Evolutionary conservation across 192 early-diverging fungal genomes (phyloP), one percentile per base, ranked within the genome.

Genomic region (Umbelopsis vinacea): DNA sequence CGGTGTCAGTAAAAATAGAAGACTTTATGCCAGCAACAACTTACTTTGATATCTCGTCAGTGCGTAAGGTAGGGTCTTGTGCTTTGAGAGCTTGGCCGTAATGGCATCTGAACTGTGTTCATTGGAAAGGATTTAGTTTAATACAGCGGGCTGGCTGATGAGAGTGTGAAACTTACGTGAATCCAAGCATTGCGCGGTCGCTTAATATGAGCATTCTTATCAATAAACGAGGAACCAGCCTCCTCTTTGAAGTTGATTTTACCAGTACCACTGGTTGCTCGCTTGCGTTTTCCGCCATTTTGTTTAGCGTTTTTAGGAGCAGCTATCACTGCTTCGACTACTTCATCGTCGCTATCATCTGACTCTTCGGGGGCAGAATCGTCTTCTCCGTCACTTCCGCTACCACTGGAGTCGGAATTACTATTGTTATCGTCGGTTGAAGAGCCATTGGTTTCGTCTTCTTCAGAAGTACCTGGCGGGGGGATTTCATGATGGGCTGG

Each of bases 41-140:
- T 74, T 79, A 79, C 77, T 79, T 79, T 74, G 77, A 79, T 45
- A 79, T 79, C 60, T 74, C 77, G 38, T 79, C 77, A 22, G 77
- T 73, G 48, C 77, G 77, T 35, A 79, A 50, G 23, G 69, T 79
- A 14, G 77, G 77, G 35, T 79, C 77, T 79, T 79, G 72, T 15
- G 73, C 54, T 50, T 79, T 79, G 17, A 79, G 55, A 46, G 77
- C 77, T 74, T 79, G 77, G 55, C 77, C 77, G 69, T 79, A 79
- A 71, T 79, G 77, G 26, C 77, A 79, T 68, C 77, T 63, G 46
- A 79, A 79, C 77, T 79, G 10, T 45, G n/a, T n/a, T n/a, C n/a
- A n/a, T n/a, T n/a, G 35, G 45, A 54, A 53, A n/a, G n/a, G 52
- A 46, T 26, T 66, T 23, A 12, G 35, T n/a, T 72, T 43, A 50